These are phyloP conservation scores for Elaphomyces granulatus DNA, from an alignment of 495 filamentous ascomycete genomes.

Conservation along the genomic window DNA sequence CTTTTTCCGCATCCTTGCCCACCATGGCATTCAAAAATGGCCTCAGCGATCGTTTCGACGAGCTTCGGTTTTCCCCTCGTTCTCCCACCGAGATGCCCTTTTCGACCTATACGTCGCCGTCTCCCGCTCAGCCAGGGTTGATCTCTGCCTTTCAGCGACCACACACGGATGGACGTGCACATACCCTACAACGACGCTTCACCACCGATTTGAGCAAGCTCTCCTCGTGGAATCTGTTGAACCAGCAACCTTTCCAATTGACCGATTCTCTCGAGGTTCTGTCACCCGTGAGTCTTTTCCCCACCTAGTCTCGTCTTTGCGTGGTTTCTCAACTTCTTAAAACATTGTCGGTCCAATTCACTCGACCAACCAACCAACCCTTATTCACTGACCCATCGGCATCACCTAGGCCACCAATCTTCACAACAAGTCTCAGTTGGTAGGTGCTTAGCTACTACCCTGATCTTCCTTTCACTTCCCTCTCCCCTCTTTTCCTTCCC, in stretches of 20 bases:
- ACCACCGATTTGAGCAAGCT: slow-evolving; percentile 83
- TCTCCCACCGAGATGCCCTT: slow-evolving; percentile 57
- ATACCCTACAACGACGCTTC: slow-evolving; percentile 69
- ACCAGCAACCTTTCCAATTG: slow-evolving; percentile 38
- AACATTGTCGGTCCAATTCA: not conserved
- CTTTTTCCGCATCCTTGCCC: slow-evolving; percentile 6
- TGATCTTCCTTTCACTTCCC: not conserved
- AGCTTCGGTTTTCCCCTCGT: slow-evolving; percentile 65
- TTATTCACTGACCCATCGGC: slow-evolving; percentile 3
- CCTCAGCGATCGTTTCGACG: slow-evolving; percentile 52
- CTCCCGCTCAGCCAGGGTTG: slow-evolving; percentile 46
- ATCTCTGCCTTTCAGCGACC: slow-evolving; percentile 40
- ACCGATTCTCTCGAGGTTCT: slow-evolving; percentile 44
- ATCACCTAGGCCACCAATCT: not conserved
- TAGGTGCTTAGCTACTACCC: not conserved
- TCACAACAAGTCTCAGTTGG: not conserved
- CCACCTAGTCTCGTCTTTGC: slow-evolving; percentile 5
- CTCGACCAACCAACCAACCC: slow-evolving; percentile 1
- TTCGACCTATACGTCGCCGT: slow-evolving; percentile 54
- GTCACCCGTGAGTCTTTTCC: slow-evolving; percentile 33
- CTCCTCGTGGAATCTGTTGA: slow-evolving; percentile 64
- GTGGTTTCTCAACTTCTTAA: slow-evolving; percentile 14
- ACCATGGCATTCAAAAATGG: slow-evolving; percentile 54
- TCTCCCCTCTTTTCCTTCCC: too few species aligned
- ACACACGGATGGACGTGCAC: slow-evolving; percentile 48